Base-by-base conservation (phyloP, 352 stramenopile species). In the Elongisporangium senticosum region DNA sequence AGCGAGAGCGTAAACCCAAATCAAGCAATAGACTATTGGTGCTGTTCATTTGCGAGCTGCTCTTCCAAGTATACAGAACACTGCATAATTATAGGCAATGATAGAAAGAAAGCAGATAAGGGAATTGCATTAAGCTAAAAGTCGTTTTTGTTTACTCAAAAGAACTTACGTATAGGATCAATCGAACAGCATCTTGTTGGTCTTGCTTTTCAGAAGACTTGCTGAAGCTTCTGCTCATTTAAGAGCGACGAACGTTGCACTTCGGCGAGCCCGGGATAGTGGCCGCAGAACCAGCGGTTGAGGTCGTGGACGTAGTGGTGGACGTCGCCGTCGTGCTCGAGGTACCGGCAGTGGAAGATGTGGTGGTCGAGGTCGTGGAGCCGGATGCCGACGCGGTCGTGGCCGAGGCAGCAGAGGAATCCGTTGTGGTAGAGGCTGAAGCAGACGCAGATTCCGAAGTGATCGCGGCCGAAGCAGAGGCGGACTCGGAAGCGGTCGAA, bases 231-330 rank as follows among this genome's bases (percentile, higher is more conserved):
- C 6, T 20, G 19, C 6, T 22, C 37, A 37, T 13, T n/a, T 57
- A 57, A 39, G 48, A 51, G 17, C 53, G 53, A 24, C 53, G 37
- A 33, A 43, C 53, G 33, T 58, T 58, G 53, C 53, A 58, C 20
- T 43, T 43, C 3, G 33, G 26, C 53, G 52, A 57, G 28, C n/a
- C 19, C n/a, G 23, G 10, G 15, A 33, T 43, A 4, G 51, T 48
- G 22, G 51, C 33, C 24, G 26, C 19, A 48, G 24, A 26, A 14
- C 24, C n/a, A 17, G 52, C 8, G 14, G 24, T 19, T 22, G 52
- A 48, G 15, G 28, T 56, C 0, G 52, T 49, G 52, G 52, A 15
- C 15, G 52, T 43, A 19, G 51, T 55, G 24, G 24, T 15, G 7
- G 49, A 54, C 19, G 7, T 43, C 14, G 51, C 14, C 24, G 3